Percentiles rank a stretch among this genome's conserved stretches.
These are phyloP conservation scores for Chaetomiaceae sp. DNA, from an alignment of 2,329 filamentous ascomycete species.

Conservation along the genomic window DNA sequence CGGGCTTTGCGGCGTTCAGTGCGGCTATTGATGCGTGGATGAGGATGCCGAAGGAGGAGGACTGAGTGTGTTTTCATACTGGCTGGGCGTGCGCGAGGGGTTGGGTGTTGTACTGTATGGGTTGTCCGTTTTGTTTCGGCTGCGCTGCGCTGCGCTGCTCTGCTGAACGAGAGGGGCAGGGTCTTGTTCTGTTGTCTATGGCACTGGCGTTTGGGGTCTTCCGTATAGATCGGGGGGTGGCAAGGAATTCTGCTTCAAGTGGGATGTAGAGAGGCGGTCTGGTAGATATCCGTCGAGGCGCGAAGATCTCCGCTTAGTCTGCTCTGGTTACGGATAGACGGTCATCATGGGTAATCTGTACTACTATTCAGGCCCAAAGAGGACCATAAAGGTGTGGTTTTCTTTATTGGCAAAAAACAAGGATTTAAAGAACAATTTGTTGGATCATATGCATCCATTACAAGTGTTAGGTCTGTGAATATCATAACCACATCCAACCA, in stretches of 20 bases:
- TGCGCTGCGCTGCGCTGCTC: neutral
- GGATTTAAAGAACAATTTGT: too few species aligned
- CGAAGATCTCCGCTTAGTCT: slow-evolving; percentile 13
- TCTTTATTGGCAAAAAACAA: too few species aligned
- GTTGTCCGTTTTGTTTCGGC: neutral
- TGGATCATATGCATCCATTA: too few species aligned
- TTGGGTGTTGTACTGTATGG: slow-evolving; percentile 9
- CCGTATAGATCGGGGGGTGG: slow-evolving; percentile 12
- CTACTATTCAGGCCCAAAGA: neutral
- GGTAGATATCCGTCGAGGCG: neutral
- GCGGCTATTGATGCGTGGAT: slow-evolving; percentile 90
- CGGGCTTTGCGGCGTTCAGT: slow-evolving; percentile 89
- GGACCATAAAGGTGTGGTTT: neutral
- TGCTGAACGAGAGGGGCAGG: slow-evolving; percentile 12
- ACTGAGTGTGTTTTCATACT: slow-evolving; percentile 4
- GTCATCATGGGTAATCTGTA: neutral
- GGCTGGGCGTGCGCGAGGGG: neutral
- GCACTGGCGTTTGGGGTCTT: slow-evolving; percentile 29
- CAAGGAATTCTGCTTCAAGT: neutral
- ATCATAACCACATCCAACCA: neutral
- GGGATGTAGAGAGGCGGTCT: slow-evolving; percentile 4
- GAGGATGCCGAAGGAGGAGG: slow-evolving; percentile 66
- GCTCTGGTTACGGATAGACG: neutral
- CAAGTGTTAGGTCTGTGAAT: neutral
- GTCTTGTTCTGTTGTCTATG: slow-evolving; percentile 27